These are phyloP conservation scores for Agastache rugosa DNA, from an alignment of 257 asterid genomes.

Conservation along the genomic window DNA sequence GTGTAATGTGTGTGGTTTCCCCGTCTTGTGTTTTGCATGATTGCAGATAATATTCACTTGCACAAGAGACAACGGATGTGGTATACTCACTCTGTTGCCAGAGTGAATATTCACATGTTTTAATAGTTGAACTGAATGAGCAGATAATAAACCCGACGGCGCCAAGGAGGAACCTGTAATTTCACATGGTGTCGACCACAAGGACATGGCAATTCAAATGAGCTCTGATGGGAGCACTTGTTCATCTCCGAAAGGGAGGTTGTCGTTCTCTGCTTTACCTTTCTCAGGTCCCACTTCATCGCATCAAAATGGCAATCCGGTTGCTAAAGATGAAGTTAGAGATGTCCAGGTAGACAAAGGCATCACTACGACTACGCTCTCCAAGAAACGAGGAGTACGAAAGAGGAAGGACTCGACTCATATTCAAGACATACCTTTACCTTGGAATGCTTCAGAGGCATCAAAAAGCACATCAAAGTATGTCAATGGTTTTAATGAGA, in stretches of 20 bases:
- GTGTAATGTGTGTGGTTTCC: background rate
- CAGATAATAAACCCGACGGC: conserved; percentile 54
- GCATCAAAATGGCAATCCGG: conserved; percentile 33
- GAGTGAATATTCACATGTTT: background rate
- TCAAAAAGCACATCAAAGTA: conserved; percentile 60
- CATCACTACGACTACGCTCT: conserved; percentile 44
- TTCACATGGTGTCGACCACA: conserved; percentile 50
- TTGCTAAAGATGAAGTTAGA: conserved; percentile 60
- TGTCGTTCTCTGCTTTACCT: conserved; percentile 53
- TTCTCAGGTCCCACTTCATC: conserved; percentile 42
- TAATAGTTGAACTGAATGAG: conserved; percentile 32
- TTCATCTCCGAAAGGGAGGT: conserved; percentile 61
- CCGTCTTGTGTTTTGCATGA: background rate
- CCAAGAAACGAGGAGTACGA: conserved; percentile 46
- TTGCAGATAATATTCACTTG: background rate
- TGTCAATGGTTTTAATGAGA: background rate
- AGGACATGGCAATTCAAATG: conserved; percentile 85
- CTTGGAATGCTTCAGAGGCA: conserved; percentile 52
- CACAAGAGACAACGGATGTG: too few relatives aligned
- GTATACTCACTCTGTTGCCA: too few relatives aligned
- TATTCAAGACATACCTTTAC: conserved; percentile 35
- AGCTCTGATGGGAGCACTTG: conserved; percentile 69
- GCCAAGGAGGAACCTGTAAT: conserved; percentile 45
- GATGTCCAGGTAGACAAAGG: conserved; percentile 83
- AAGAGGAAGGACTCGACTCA: conserved; percentile 37